Percentiles rank a stretch among this genome's conserved stretches.
Conservation (phyloP, 768 basidiomycete genomes). For the Kwoniella pini region DNA sequence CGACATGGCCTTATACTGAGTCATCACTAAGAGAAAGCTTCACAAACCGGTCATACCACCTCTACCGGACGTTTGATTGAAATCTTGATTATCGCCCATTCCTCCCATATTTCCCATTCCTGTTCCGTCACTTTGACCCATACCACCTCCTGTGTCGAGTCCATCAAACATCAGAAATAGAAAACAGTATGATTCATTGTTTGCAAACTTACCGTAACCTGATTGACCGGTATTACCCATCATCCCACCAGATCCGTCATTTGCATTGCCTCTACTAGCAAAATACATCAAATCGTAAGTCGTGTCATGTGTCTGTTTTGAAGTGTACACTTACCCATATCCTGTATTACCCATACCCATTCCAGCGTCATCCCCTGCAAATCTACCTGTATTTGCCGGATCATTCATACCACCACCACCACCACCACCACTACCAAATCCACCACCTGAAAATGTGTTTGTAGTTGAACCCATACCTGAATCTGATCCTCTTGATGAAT, state of each 20-base stretch:
- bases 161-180: too few relatives aligned
- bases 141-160: neutral
- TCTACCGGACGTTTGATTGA: neutral
- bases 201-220: neutral
- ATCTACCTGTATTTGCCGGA: neutral
- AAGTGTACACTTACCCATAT: conserved; percentile 1
- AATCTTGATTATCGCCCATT: neutral
- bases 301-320: too few relatives aligned
- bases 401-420: too few relatives aligned
- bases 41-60: conserved; percentile 5
- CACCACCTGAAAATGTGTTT: neutral
- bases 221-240: conserved; percentile 1
- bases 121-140: neutral
- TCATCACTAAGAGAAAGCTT: neutral
- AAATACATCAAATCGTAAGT: neutral
- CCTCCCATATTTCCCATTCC: neutral
- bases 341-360: neutral
- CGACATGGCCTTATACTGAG: neutral
- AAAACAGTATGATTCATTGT: too few relatives aligned
- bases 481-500: conserved; percentile 8
- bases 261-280: neutral
- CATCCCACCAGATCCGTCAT: conserved; percentile 4
- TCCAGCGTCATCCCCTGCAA: neutral
- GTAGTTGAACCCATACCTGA: neutral
- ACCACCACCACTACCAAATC: too few relatives aligned